A percentile compares a stretch with the other conserved stretches of the same genome.
These are phyloP conservation scores for Yarrowia sp. DNA, from an alignment of 805 yeast genomes.

Conservation along the genomic window DNA sequence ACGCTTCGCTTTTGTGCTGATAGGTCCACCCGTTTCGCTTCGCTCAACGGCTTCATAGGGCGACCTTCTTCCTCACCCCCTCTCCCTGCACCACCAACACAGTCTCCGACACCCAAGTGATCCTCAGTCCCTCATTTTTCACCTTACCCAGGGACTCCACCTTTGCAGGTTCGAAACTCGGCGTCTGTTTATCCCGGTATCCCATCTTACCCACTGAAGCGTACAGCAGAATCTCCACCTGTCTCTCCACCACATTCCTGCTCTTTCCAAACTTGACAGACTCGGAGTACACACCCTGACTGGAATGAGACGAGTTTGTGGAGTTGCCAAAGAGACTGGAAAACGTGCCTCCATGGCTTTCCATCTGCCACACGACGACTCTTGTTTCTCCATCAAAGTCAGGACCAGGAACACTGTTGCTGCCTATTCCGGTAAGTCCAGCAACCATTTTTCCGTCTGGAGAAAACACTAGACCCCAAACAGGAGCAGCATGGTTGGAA, in stretches of 20 bases:
- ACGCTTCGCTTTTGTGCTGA: too few species aligned
- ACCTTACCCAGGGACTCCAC: slow-evolving; percentile 18
- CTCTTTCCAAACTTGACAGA: slow-evolving; percentile 28
- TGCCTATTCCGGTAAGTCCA: slow-evolving; percentile 16
- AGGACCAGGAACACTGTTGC: slow-evolving; percentile 19
- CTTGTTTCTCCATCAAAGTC: slow-evolving; percentile 8
- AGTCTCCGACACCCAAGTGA: slow-evolving; percentile 7
- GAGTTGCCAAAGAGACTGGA: slow-evolving; percentile 25
- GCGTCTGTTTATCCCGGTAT: slow-evolving; percentile 26
- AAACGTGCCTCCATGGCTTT: slow-evolving; percentile 19
- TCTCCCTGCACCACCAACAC: slow-evolving; percentile 13
- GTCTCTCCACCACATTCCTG: slow-evolving; percentile 12
- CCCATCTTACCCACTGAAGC: slow-evolving; percentile 27
- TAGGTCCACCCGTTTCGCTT: too few species aligned
- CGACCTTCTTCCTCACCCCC: slow-evolving; percentile 11
- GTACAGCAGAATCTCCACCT: slow-evolving; percentile 32
- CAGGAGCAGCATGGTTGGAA: slow-evolving; percentile 30
- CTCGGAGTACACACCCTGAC: slow-evolving; percentile 24
- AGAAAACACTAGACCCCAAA: slow-evolving; percentile 21
- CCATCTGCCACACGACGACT: slow-evolving; percentile 32
- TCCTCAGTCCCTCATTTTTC: neutral
- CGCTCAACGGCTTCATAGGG: neutral
- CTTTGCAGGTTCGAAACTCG: slow-evolving; percentile 24
- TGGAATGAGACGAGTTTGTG: neutral
- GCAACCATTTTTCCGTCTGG: slow-evolving; percentile 33